Percentiles rank a stretch among this genome's conserved stretches.
phyloP scores from a whole-genome alignment of 345 rosid species.

The Adansonia digitata region DNA sequence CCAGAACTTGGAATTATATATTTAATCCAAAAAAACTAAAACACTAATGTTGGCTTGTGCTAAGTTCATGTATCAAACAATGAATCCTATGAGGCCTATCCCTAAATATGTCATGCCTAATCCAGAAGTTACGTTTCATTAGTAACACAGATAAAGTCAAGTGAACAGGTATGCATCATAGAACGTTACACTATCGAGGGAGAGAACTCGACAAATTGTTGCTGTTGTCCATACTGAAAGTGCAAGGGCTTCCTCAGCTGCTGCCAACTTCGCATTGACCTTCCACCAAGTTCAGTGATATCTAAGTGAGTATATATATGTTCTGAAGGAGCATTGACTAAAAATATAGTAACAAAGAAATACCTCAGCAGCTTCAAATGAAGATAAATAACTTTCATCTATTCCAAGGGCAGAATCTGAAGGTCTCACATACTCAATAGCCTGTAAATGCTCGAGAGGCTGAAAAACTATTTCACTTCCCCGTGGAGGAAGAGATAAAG shows the following conservation, averaged over 20 bases:
- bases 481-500: constrained; percentile 55
- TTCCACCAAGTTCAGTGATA: constrained; percentile 28
- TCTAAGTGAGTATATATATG: constrained; percentile 15
- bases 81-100: neutral
- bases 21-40: neutral
- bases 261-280: constrained; percentile 66
- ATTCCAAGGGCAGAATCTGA: constrained; percentile 53
- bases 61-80: neutral
- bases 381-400: constrained; percentile 35
- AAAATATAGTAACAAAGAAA: neutral
- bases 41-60: neutral
- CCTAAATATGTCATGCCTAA: neutral
- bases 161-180: constrained; percentile 19
- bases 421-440: constrained; percentile 68
- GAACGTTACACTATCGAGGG: constrained; percentile 79
- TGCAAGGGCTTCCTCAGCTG: constrained; percentile 88
- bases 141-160: neutral
- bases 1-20: neutral
- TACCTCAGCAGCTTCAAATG: constrained; percentile 69
- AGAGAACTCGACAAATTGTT: constrained; percentile 84
- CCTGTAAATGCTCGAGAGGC: constrained; percentile 90
- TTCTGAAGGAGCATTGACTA: neutral
- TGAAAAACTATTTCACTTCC: constrained; percentile 68
- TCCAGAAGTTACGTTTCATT: neutral
- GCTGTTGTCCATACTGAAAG: constrained; percentile 97